Conservation (phyloP, 768 basidiomycete species). For the Crepidotus variabilis region DNA sequence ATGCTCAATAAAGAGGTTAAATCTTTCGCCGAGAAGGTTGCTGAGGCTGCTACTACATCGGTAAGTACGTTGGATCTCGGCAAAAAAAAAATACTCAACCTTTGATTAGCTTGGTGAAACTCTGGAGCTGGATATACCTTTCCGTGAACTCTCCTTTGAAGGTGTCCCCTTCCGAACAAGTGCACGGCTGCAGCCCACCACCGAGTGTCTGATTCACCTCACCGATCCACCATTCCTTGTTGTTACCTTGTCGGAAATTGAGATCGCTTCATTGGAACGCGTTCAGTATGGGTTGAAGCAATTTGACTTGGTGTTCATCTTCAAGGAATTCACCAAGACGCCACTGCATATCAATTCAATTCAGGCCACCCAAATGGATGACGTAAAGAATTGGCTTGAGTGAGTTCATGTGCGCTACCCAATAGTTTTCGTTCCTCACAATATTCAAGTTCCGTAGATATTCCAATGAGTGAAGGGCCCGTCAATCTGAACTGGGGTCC, state of each 20-base stretch:
- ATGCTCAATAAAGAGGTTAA: conserved; percentile 94
- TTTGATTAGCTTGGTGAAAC: conserved; percentile 60
- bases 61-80: conserved; percentile 38
- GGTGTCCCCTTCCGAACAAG: conserved; percentile 96
- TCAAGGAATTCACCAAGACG: conserved; percentile 91
- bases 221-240: conserved; percentile 96
- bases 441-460: conserved; percentile 84
- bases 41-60: conserved; percentile 74
- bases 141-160: conserved; percentile 94
- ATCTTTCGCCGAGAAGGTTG: conserved; percentile 87
- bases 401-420: conserved; percentile 35
- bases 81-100: conserved; percentile 3
- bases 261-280: conserved; percentile 94
- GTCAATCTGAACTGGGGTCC: conserved; percentile 98
- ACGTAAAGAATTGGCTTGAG: conserved; percentile 99
- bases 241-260: conserved; percentile 90
- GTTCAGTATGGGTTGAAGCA: conserved; percentile 96
- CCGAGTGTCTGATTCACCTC: conserved; percentile 93
- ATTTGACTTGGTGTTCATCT: conserved; percentile 95
- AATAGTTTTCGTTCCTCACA: conserved; percentile 7
- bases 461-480: conserved; percentile 91
- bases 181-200: conserved; percentile 92
- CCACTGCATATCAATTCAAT: conserved; percentile 98
- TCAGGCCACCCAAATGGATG: conserved; percentile 84
- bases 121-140: conserved; percentile 93